phyloP scores from a whole-genome alignment of 331 rosid genomes.

The Phaseolus coccineus region DNA sequence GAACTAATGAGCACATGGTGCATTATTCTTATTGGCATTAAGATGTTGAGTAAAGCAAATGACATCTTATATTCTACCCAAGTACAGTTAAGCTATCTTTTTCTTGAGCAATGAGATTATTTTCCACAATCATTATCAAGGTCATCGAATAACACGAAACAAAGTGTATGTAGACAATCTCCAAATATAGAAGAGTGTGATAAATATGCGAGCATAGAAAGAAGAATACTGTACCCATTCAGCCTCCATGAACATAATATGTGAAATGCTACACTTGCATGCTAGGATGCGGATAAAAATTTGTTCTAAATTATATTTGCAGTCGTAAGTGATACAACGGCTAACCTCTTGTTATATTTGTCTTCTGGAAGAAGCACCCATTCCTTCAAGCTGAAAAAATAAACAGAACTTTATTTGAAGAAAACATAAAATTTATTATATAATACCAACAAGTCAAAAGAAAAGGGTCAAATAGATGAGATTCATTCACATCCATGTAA shows the following conservation, averaged over 20 bases:
- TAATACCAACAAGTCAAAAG: constrained; percentile 7
- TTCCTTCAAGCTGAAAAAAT: constrained; percentile 71
- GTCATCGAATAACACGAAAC: constrained; percentile 17
- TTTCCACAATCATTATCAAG: constrained; percentile 15
- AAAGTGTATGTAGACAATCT: background rate
- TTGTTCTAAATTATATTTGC: constrained; percentile 8
- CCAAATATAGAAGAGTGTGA: background rate
- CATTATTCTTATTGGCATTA: constrained; percentile 27
- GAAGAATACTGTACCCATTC: constrained; percentile 25
- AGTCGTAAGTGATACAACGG: constrained; percentile 5
- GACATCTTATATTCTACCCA: constrained; percentile 12
- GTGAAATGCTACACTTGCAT: constrained; percentile 30
- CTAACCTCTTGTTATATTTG: constrained; percentile 78
- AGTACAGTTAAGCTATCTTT: constrained; percentile 6
- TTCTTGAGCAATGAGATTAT: background rate
- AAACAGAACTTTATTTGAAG: constrained; percentile 33
- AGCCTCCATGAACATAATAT: constrained; percentile 1
- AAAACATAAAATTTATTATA: background rate
- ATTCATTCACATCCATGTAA: constrained; percentile 28
- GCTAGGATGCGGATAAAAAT: constrained; percentile 36
- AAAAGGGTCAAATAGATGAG: constrained; percentile 24
- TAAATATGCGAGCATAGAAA: constrained; percentile 27
- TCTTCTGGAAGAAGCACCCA: constrained; percentile 85
- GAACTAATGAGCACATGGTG: background rate
- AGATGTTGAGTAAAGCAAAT: constrained; percentile 11